Evolutionary conservation across 192 early-diverging fungal species (phyloP).

Genomic region (Ambispora gerdemannii): DNA sequence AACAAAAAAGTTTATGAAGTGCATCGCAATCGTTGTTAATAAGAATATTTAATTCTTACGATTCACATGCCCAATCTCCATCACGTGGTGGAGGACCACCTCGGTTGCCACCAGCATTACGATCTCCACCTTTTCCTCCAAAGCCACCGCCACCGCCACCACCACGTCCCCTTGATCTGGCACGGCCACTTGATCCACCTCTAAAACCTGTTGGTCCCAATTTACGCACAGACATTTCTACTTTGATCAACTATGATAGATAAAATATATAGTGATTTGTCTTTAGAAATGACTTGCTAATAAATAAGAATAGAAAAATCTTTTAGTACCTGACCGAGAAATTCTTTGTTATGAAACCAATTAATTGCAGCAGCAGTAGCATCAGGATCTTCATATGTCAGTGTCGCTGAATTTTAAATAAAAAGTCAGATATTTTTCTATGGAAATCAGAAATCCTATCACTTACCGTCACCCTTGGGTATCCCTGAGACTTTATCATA

Average conservation of each 20-base stretch:
- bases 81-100: slow-evolving; percentile 49
- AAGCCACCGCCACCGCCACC: slow-evolving; percentile 43
- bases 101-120: slow-evolving; percentile 40
- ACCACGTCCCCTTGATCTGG: slow-evolving; percentile 45
- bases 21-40: too few species aligned
- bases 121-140: slow-evolving; percentile 42
- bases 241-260: slow-evolving; percentile 46
- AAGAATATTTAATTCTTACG: slow-evolving; percentile 41
- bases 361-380: slow-evolving; percentile 68
- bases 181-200: slow-evolving; percentile 48
- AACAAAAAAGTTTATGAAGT: too few species aligned
- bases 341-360: slow-evolving; percentile 63
- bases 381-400: slow-evolving; percentile 74
- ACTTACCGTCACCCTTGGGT: slow-evolving; percentile 71
- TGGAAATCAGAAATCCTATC: background rate
- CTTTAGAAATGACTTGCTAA: slow-evolving; percentile 29
- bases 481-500: slow-evolving; percentile 55
- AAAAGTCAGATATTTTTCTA: background rate
- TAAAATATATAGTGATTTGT: slow-evolving; percentile 47
- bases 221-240: slow-evolving; percentile 61
- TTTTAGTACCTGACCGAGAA: slow-evolving; percentile 38
- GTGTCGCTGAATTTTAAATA: slow-evolving; percentile 55
- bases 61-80: slow-evolving; percentile 59
- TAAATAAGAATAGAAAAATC: slow-evolving; percentile 2
- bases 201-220: slow-evolving; percentile 41